Conservation (phyloP, 257 asterid genomes). For the Cruciata laevipes region DNA sequence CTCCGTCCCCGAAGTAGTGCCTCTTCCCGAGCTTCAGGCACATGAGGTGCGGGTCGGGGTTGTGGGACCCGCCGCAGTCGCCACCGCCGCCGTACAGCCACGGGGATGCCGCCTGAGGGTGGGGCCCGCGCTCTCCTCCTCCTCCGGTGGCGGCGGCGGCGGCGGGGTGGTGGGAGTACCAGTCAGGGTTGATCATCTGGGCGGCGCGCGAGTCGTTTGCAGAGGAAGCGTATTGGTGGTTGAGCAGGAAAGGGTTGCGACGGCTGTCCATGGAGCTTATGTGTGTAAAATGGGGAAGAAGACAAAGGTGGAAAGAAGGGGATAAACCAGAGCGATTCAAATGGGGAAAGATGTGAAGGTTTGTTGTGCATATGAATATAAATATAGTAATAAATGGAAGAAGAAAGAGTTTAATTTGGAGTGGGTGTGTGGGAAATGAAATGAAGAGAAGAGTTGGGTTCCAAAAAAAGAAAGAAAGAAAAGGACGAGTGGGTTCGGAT, state of each 20-base stretch:
- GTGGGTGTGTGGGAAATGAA: background rate
- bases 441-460: background rate
- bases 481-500: background rate
- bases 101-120: background rate
- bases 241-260: constrained; percentile 28
- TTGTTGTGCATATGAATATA: constrained; percentile 3
- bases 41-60: constrained; percentile 39
- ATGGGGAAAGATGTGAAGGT: constrained; percentile 15
- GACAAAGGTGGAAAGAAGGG: background rate
- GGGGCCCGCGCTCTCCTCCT: constrained; percentile 2
- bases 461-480: background rate
- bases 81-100: background rate
- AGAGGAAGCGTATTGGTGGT: constrained; percentile 3
- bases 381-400: constrained; percentile 16
- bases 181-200: constrained; percentile 11
- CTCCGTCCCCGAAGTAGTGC: constrained; percentile 35
- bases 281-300: background rate
- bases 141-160: background rate
- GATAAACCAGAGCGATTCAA: constrained; percentile 5
- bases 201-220: constrained; percentile 31
- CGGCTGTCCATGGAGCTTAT: constrained; percentile 42
- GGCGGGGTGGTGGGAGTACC: constrained; percentile 12
- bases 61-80: constrained; percentile 9
- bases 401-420: constrained; percentile 5
- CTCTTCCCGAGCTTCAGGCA: constrained; percentile 60